These are phyloP conservation scores for Backusella parvicylindrica DNA, from an alignment of 192 early-diverging fungal species.

Conservation along the genomic window DNA sequence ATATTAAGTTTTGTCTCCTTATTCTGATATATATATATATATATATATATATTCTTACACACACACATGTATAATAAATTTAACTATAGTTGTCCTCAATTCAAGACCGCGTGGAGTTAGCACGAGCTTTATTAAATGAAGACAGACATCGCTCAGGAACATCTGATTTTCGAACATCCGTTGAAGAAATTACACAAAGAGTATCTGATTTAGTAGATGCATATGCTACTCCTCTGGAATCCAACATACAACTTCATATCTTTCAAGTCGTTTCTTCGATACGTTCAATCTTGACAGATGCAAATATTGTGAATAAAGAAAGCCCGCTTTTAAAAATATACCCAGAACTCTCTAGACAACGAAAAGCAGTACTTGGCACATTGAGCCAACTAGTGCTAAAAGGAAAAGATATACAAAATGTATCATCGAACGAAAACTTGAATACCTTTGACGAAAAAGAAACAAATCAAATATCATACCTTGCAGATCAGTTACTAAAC, in stretches of 20 bases:
- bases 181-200: constrained; percentile 12
- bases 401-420: constrained; percentile 13
- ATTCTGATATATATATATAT: not conserved
- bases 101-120: constrained; percentile 7
- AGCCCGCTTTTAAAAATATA: constrained; percentile 27
- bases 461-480: constrained; percentile 7
- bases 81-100: not conserved
- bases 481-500: constrained; percentile 23
- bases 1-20: constrained; percentile 4
- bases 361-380: constrained; percentile 20
- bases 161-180: constrained; percentile 7
- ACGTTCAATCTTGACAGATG: constrained; percentile 15
- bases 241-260: constrained; percentile 12
- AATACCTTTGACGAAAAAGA: not conserved
- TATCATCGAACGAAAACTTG: not conserved
- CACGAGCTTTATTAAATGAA: constrained; percentile 11
- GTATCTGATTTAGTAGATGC: constrained; percentile 14
- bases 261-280: constrained; percentile 23
- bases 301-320: constrained; percentile 27
- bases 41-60: not conserved
- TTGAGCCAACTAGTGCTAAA: constrained; percentile 31
- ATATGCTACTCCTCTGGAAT: not conserved
- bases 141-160: constrained; percentile 17
- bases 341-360: constrained; percentile 29
- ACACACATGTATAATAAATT: not conserved